These are phyloP conservation scores for Jacaranda mimosifolia DNA, from an alignment of 257 asterid species.

Conservation along the genomic window DNA sequence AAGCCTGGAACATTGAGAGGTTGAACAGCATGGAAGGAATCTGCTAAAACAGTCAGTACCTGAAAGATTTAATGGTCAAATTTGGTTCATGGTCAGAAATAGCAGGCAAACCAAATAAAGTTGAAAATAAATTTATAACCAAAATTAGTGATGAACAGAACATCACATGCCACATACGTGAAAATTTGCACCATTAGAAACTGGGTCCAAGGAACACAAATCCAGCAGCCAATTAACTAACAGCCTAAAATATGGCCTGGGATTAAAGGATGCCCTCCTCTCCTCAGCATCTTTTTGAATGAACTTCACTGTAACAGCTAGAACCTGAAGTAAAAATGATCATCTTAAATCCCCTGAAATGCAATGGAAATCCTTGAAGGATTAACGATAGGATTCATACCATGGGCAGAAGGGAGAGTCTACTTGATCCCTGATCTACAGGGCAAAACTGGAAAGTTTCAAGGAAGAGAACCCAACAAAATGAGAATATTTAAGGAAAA, in stretches of 20 bases:
- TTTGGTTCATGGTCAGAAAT: not conserved
- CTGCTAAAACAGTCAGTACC: slow-evolving; percentile 92
- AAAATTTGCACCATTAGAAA: slow-evolving; percentile 92
- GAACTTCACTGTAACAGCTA: slow-evolving; percentile 79
- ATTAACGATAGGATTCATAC: slow-evolving; percentile 43
- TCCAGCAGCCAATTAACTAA: slow-evolving; percentile 93
- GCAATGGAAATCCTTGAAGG: slow-evolving; percentile 6
- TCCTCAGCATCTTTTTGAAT: slow-evolving; percentile 89
- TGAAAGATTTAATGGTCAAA: slow-evolving; percentile 31
- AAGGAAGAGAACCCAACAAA: slow-evolving; percentile 36
- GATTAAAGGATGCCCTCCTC: slow-evolving; percentile 70
- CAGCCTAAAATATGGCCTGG: slow-evolving; percentile 93
- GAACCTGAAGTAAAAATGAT: slow-evolving; percentile 61
- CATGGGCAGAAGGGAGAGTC: slow-evolving; percentile 84
- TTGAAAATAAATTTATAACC: not conserved
- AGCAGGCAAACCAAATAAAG: slow-evolving; percentile 16
- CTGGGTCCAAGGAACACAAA: slow-evolving; percentile 88
- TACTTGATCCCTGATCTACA: slow-evolving; percentile 76
- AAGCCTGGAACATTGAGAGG: slow-evolving; percentile 97
- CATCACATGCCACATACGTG: slow-evolving; percentile 59
- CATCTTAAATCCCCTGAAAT: slow-evolving; percentile 32
- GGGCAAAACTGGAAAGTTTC: slow-evolving; percentile 72
- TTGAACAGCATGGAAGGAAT: slow-evolving; percentile 92
- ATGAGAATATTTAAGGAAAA: not conserved
- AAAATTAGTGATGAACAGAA: not conserved